Percentiles rank a stretch among this genome's conserved stretches.
Conservation (phyloP, 176 grass and related monocot species). For the Bolboschoenus planiculmis region DNA sequence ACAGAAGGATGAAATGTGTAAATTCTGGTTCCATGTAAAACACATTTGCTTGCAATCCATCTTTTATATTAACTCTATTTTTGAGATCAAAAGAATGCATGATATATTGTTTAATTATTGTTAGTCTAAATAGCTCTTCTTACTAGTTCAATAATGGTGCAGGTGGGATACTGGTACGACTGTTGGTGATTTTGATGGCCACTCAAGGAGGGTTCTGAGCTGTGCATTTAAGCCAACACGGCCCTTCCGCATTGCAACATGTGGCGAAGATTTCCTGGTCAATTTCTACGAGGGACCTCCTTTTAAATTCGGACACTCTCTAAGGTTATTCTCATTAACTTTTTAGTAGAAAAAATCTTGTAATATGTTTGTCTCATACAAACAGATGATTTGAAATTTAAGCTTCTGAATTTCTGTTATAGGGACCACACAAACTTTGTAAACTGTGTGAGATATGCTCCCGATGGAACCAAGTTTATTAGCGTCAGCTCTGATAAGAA, state of each 20-base stretch:
- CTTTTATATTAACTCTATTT: not conserved
- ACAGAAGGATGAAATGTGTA: too few relatives aligned
- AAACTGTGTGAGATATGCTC: conserved; percentile 84
- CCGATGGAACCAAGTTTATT: conserved; percentile 96
- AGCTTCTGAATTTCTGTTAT: conserved; percentile 25
- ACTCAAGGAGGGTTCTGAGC: conserved; percentile 89
- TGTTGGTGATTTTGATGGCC: conserved; percentile 92
- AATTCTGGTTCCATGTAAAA: too few relatives aligned
- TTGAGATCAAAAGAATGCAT: not conserved
- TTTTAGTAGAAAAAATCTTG: not conserved
- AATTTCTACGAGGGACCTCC: conserved; percentile 94
- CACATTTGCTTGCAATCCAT: not conserved
- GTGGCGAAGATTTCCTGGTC: conserved; percentile 92
- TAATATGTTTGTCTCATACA: not conserved
- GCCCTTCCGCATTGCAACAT: conserved; percentile 83
- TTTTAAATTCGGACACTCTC: conserved; percentile 94
- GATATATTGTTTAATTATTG: not conserved
- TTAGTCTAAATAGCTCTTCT: not conserved
- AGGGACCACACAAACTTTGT: conserved; percentile 97
- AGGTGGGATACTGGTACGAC: conserved; percentile 97
- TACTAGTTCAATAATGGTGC: not conserved
- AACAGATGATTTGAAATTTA: not conserved
- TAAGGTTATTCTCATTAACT: conserved; percentile 36
- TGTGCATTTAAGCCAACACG: conserved; percentile 94
- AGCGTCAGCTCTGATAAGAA: conserved; percentile 97